These are phyloP conservation scores for Parastagonospora nodorum DNA, from an alignment of 2,329 filamentous ascomycete genomes.

Conservation along the genomic window DNA sequence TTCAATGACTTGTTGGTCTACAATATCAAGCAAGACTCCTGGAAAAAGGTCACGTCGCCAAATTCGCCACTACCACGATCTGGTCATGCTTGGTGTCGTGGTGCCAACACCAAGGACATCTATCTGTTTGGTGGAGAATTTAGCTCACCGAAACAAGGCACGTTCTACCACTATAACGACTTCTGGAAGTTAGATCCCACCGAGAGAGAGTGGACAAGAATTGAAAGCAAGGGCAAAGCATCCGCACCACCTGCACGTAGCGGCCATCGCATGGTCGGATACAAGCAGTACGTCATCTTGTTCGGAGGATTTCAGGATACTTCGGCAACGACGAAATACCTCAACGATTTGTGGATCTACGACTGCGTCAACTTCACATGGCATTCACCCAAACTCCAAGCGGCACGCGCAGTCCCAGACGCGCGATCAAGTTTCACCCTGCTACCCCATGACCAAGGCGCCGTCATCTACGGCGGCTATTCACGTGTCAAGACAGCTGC, in stretches of 20 bases:
- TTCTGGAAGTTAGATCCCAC: conserved; percentile 92
- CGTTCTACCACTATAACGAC: conserved; percentile 99
- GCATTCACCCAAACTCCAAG: conserved; percentile 75
- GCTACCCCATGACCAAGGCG: conserved; percentile 86
- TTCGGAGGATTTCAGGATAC: conserved; percentile 99
- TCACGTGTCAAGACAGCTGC: conserved; percentile 77
- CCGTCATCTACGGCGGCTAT: conserved; percentile 91
- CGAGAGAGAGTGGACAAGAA: conserved; percentile 85
- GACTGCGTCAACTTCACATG: conserved; percentile 87
- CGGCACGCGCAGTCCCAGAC: conserved; percentile 85
- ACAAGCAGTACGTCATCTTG: conserved; percentile 93
- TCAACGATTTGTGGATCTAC: conserved; percentile 94
- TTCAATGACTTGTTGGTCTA: conserved; percentile 71
- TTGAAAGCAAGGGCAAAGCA: conserved; percentile 81
- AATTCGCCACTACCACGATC: conserved; percentile 90
- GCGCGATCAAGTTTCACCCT: conserved; percentile 90
- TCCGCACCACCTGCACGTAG: conserved; percentile 82
- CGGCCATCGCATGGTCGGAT: conserved; percentile 95
- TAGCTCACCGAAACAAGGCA: conserved; percentile 93
- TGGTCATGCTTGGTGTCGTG: conserved; percentile 93
- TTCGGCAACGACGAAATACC: conserved; percentile 89
- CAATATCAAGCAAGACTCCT: conserved; percentile 83
- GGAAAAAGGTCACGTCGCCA: conserved; percentile 86
- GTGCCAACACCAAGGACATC: conserved; percentile 80
- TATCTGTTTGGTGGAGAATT: conserved; percentile 98